Conservation (phyloP, 305 asterid genomes). For the Fraxinus baroniana region DNA sequence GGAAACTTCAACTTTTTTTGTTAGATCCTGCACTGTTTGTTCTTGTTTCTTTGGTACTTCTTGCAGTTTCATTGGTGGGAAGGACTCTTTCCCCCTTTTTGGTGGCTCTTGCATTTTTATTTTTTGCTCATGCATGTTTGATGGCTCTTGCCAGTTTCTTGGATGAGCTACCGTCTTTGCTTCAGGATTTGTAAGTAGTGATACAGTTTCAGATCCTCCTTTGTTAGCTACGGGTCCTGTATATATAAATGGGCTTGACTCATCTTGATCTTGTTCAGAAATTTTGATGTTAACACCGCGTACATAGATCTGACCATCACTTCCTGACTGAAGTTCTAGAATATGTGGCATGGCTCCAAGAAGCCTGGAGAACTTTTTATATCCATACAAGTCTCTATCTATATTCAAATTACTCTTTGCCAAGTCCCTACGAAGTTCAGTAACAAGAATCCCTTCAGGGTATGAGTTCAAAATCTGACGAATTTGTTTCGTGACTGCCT, state of each 20-base stretch:
- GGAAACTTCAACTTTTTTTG: constrained; percentile 27
- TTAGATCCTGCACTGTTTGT: constrained; percentile 28
- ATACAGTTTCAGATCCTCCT: constrained; percentile 29
- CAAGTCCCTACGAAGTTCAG: constrained; percentile 61
- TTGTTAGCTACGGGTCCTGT: constrained; percentile 25
- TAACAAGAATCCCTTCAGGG: constrained; percentile 64
- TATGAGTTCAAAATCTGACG: constrained; percentile 41
- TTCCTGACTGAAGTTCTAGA: constrained; percentile 43
- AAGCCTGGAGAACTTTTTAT: constrained; percentile 69
- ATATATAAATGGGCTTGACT: constrained; percentile 25
- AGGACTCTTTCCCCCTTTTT: constrained; percentile 11
- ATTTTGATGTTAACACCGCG: constrained; percentile 31
- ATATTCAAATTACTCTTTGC: constrained; percentile 37
- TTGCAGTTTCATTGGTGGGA: constrained; percentile 16
- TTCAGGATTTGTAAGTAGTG: neutral
- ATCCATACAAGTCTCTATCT: constrained; percentile 70
- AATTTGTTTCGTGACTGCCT: constrained; percentile 50
- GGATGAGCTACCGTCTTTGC: neutral
- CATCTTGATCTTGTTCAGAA: constrained; percentile 30
- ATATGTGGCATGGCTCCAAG: constrained; percentile 71
- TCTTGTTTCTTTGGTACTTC: constrained; percentile 27
- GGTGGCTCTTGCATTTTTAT: constrained; percentile 11
- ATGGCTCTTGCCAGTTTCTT: neutral
- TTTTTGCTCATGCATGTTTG: constrained; percentile 22
- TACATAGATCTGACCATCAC: constrained; percentile 44